A percentile compares a stretch with the other conserved stretches of the same genome.
These are phyloP conservation scores for Coniosporium apollinis DNA, from an alignment of 495 filamentous ascomycete genomes.

Conservation along the genomic window DNA sequence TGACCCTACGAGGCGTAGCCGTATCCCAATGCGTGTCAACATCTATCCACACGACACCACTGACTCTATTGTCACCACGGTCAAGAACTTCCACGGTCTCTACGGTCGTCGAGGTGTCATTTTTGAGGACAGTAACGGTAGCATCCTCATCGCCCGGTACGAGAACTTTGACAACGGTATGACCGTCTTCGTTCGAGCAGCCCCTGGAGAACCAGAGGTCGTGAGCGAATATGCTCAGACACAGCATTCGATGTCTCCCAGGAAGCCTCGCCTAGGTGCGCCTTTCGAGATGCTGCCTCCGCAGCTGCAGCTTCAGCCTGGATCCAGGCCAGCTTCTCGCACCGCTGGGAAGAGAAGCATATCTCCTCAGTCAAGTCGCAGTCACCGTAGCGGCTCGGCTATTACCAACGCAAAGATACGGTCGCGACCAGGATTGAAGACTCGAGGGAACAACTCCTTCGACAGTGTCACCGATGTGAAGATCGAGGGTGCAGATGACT, in stretches of 20 bases:
- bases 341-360: conserved; percentile 59
- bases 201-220: conserved; percentile 32
- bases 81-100: conserved; percentile 94
- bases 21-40: conserved; percentile 77
- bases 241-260: conserved; percentile 18
- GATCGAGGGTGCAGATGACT: conserved; percentile 48
- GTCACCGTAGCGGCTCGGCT: conserved; percentile 63
- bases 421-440: conserved; percentile 48
- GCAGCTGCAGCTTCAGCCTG: conserved; percentile 34
- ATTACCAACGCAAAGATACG: conserved; percentile 40
- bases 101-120: conserved; percentile 68
- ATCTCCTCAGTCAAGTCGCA: conserved; percentile 59
- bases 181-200: conserved; percentile 76
- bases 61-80: conserved; percentile 86
- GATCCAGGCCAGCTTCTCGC: conserved; percentile 48
- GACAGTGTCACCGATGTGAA: conserved; percentile 40
- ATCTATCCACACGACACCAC: conserved; percentile 90
- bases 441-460: conserved; percentile 49
- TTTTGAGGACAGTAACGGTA: conserved; percentile 77
- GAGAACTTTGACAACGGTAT: conserved; percentile 85
- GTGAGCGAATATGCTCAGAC: conserved; percentile 8
- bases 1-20: conserved; percentile 52
- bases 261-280: conserved; percentile 19
- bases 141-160: conserved; percentile 81
- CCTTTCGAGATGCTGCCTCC: conserved; percentile 29